These are phyloP conservation scores for Dictyostelium capitatum DNA, from an alignment of 78 protist genomes.

Conservation along the genomic window DNA sequence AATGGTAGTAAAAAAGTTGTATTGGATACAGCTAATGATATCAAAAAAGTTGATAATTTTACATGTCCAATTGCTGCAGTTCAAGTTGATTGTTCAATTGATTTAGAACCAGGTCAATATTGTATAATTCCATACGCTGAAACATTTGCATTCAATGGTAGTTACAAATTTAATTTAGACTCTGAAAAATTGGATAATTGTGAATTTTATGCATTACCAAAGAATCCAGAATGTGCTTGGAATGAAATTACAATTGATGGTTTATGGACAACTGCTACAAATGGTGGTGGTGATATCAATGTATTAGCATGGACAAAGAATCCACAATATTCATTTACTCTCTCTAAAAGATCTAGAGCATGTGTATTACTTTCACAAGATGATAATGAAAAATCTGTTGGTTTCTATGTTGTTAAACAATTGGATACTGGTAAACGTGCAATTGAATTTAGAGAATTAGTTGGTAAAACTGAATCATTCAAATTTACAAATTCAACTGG, in stretches of 20 bases:
- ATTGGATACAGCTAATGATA: constrained; percentile 53
- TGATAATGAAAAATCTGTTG: constrained; percentile 64
- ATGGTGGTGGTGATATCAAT: constrained; percentile 80
- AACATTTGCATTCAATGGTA: constrained; percentile 62
- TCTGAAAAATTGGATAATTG: constrained; percentile 20
- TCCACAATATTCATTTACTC: constrained; percentile 53
- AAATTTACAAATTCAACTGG: constrained; percentile 50
- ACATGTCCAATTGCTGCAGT: constrained; percentile 63
- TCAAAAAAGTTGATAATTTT: constrained; percentile 64
- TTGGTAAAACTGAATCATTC: constrained; percentile 73
- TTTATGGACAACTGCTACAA: constrained; percentile 52
- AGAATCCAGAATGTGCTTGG: constrained; percentile 49
- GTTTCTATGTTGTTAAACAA: constrained; percentile 68
- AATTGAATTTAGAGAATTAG: constrained; percentile 50
- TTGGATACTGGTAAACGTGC: constrained; percentile 57
- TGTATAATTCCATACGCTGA: constrained; percentile 75
- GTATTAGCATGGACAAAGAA: constrained; percentile 65
- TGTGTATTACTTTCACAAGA: constrained; percentile 72
- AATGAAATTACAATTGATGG: constrained; percentile 65
- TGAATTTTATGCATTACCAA: constrained; percentile 55
- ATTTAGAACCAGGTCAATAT: constrained; percentile 58
- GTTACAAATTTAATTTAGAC: constrained; percentile 51
- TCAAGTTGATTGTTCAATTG: constrained; percentile 46
- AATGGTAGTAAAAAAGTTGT: constrained; percentile 61
- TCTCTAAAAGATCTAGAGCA: constrained; percentile 54